Evolutionary conservation across 441 rosid genomes (phyloP).

Genomic region (Populus hybrid): DNA sequence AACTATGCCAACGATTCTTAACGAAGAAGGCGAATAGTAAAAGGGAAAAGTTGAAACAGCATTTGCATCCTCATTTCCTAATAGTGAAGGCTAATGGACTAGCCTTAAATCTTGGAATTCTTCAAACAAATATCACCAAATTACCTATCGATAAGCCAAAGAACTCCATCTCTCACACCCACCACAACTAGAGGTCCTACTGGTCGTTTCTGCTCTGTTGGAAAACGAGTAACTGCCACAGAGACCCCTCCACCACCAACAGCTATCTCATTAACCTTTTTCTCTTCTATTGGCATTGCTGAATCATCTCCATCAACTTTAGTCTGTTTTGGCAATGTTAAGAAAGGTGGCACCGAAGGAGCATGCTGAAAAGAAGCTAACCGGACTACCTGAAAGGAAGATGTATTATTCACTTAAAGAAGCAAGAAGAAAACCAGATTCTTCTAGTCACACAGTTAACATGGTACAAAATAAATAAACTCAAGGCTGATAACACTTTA

Average conservation of each 20-base stretch:
- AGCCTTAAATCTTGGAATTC: neutral
- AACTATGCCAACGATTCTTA: neutral
- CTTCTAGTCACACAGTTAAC: constrained; percentile 5
- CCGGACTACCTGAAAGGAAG: constrained; percentile 74
- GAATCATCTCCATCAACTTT: constrained; percentile 79
- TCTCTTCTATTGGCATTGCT: constrained; percentile 58
- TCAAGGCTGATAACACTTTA: neutral
- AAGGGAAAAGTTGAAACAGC: neutral
- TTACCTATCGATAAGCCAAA: constrained; percentile 99
- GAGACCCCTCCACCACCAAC: constrained; percentile 99
- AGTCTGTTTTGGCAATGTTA: constrained; percentile 74
- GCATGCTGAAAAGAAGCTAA: constrained; percentile 98
- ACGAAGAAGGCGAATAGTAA: neutral
- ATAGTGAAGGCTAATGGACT: neutral
- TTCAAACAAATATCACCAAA: constrained; percentile 11
- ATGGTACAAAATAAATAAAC: neutral
- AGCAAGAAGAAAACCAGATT: neutral
- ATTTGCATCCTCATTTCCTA: neutral
- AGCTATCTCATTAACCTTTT: constrained; percentile 84
- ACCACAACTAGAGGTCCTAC: constrained; percentile 93
- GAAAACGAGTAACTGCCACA: constrained; percentile 98
- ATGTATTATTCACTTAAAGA: constrained; percentile 4
- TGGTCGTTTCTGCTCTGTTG: constrained; percentile 92
- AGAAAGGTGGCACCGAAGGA: constrained; percentile 95
- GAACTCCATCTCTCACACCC: constrained; percentile 98